A percentile compares a stretch with the other conserved stretches of the same genome.
These are phyloP conservation scores for Syzygium syzygioides DNA, from an alignment of 441 rosid genomes.

Conservation along the genomic window DNA sequence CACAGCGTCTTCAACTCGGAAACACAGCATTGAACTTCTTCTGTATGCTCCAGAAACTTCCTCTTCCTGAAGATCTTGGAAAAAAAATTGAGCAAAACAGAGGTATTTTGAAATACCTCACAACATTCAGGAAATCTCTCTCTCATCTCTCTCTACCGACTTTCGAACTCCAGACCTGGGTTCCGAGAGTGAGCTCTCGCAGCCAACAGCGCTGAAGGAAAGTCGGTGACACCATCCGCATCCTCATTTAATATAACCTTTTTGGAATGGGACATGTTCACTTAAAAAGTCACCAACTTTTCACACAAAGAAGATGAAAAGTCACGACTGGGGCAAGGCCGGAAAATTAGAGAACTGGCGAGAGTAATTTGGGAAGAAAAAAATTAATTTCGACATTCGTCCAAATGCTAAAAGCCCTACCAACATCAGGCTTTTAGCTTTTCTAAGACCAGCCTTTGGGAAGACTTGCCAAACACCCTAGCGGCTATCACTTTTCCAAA, in stretches of 20 bases:
- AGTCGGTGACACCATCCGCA: accelerated
- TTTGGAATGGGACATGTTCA: too few species aligned
- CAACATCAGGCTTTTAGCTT: too few species aligned
- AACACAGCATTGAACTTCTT: neutral
- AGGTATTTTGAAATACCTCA: neutral
- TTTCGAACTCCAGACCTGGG: neutral
- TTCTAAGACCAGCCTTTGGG: too few species aligned
- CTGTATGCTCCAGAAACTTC: neutral
- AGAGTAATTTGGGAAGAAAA: too few species aligned
- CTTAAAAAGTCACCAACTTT: too few species aligned
- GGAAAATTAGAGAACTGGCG: too few species aligned
- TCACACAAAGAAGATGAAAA: too few species aligned
- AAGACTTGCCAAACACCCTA: too few species aligned
- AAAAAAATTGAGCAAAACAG: neutral
- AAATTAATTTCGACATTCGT: too few species aligned
- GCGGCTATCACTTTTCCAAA: too few species aligned
- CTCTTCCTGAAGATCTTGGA: neutral
- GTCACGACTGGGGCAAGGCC: too few species aligned
- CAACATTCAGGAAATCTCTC: neutral
- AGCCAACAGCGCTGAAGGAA: neutral
- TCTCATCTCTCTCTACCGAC: neutral
- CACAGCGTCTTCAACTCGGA: neutral
- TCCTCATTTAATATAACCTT: neutral
- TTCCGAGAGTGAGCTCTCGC: neutral
- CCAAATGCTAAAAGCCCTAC: too few species aligned